Evolutionary conservation across 116 monocot species (phyloP).

Genomic region (Iris pallida): DNA sequence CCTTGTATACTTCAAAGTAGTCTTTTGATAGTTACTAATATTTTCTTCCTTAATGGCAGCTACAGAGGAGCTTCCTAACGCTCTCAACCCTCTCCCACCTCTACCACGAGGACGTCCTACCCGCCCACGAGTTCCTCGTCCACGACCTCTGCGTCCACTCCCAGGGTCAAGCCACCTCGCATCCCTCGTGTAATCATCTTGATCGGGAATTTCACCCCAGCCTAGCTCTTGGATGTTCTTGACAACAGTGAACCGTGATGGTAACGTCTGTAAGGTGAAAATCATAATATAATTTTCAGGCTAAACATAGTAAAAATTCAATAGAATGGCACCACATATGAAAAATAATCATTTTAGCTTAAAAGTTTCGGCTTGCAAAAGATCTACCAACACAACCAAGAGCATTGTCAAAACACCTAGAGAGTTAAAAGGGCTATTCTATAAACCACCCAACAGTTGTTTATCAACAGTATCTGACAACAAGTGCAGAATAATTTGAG

Average conservation of each 20-base stretch:
- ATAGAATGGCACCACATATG: too few species aligned
- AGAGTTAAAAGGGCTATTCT: too few species aligned
- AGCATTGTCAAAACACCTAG: too few species aligned
- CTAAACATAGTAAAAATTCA: neutral
- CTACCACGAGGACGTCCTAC: conserved; percentile 49
- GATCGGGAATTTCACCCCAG: conserved; percentile 24
- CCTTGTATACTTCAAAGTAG: conserved; percentile 38
- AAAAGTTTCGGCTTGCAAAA: too few species aligned
- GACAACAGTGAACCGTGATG: conserved; percentile 39
- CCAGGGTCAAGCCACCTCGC: conserved; percentile 47
- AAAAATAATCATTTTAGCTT: too few species aligned
- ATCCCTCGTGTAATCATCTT: conserved; percentile 31
- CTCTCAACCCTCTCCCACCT: conserved; percentile 51
- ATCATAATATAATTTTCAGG: neutral
- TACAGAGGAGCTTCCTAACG: conserved; percentile 18
- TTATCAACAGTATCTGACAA: too few species aligned
- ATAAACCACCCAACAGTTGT: too few species aligned
- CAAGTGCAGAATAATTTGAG: too few species aligned
- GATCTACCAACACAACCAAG: too few species aligned
- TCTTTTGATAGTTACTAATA: conserved; percentile 17
- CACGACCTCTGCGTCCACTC: conserved; percentile 46
- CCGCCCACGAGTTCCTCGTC: conserved; percentile 43
- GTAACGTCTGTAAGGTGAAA: conserved; percentile 46
- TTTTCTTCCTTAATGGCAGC: conserved; percentile 24
- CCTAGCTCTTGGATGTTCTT: conserved; percentile 40